Evolutionary conservation across 148 eudicot genomes (phyloP).

Genomic region (Arbutus unedo): DNA sequence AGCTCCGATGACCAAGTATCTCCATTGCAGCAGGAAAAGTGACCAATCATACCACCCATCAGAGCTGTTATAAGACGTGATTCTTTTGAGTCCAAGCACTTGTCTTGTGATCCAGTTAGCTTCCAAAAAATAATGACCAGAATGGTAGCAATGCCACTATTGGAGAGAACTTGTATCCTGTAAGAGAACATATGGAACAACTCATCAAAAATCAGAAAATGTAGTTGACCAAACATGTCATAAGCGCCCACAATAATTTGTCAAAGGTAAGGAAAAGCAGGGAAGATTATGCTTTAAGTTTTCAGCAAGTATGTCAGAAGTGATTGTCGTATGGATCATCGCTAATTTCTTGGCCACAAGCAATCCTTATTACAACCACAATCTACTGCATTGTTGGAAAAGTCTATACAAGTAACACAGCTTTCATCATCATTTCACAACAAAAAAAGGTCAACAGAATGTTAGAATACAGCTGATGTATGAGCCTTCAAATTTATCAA

Average conservation of each 20-base stretch:
- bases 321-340: background rate
- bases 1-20: constrained; percentile 99
- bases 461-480: background rate
- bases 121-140: constrained; percentile 59
- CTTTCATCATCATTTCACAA: too few relatives aligned
- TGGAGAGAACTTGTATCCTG: constrained; percentile 85
- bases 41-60: constrained; percentile 83
- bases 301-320: background rate
- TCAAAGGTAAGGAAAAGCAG: background rate
- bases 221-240: background rate
- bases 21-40: constrained; percentile 84
- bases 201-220: background rate
- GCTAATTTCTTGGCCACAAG: background rate
- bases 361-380: background rate
- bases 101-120: constrained; percentile 51
- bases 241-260: background rate
- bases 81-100: constrained; percentile 75
- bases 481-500: background rate
- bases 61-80: constrained; percentile 62
- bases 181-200: constrained; percentile 15
- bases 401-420: too few relatives aligned
- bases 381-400: background rate
- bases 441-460: background rate
- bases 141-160: constrained; percentile 62
- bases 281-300: background rate